phyloP scores from a whole-genome alignment of 164 flowering plant genomes.

The Stephania yunnanensis region DNA sequence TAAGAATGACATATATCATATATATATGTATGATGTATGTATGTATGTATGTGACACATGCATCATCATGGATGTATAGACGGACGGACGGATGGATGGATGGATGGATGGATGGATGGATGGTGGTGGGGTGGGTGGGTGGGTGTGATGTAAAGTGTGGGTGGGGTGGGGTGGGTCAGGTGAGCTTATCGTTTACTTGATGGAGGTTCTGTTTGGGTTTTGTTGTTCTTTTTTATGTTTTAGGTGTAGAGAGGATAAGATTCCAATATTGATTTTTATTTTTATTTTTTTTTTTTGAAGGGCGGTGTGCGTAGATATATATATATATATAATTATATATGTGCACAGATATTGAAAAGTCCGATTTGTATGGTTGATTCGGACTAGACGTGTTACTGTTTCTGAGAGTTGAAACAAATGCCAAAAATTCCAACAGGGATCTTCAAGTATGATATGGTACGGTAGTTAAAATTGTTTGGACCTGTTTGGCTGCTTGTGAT shows the following conservation, averaged over 20 bases:
- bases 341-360: neutral
- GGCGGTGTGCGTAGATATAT: neutral
- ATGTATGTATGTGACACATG: neutral
- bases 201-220: neutral
- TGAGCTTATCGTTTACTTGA: slow-evolving; percentile 1
- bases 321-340: neutral
- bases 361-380: neutral
- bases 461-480: too few species aligned
- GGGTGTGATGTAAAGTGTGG: neutral
- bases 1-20: neutral
- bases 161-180: neutral
- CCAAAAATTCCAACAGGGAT: neutral
- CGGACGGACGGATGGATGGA: neutral
- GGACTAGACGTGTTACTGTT: neutral
- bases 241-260: neutral
- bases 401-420: neutral
- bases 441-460: too few species aligned
- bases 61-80: neutral
- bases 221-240: neutral
- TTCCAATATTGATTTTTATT: neutral
- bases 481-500: too few species aligned
- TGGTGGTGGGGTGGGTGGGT: neutral
- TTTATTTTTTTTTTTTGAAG: neutral
- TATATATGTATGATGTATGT: neutral
- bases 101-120: too few species aligned